Conservation (phyloP, 306 rosid species). For the Sophora flavescens region DNA sequence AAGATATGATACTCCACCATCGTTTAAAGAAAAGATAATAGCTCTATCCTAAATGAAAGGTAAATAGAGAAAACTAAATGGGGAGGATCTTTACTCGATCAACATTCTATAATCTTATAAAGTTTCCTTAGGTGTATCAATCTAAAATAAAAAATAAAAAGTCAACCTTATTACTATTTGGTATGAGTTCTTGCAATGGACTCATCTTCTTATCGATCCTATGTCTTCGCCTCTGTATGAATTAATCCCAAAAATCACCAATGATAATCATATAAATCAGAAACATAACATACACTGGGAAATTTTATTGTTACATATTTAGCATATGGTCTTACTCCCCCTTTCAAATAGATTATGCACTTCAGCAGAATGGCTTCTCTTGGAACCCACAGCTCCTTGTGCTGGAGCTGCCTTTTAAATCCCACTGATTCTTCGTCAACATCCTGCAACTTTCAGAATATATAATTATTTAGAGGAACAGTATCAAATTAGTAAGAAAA, state of each 20-base stretch:
- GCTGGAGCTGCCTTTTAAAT: slow-evolving; percentile 51
- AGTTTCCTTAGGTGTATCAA: slow-evolving; percentile 19
- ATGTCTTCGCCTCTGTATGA: slow-evolving; percentile 77
- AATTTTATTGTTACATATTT: not conserved
- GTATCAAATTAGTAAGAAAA: slow-evolving; percentile 5
- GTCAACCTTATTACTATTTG: slow-evolving; percentile 88
- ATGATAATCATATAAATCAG: slow-evolving; percentile 35
- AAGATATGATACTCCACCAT: no score
- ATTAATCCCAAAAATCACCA: slow-evolving; percentile 39
- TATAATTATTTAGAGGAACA: slow-evolving; percentile 30
- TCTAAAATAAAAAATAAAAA: slow-evolving; percentile 24
- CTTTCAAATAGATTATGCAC: slow-evolving; percentile 96
- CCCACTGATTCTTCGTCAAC: slow-evolving; percentile 73
- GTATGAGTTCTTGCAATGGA: slow-evolving; percentile 86
- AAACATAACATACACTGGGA: slow-evolving; percentile 19
- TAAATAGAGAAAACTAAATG: no score
- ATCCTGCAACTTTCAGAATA: slow-evolving; percentile 57
- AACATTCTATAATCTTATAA: slow-evolving; percentile 17
- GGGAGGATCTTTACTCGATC: no score
- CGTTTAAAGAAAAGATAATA: no score
- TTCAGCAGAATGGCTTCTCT: slow-evolving; percentile 87
- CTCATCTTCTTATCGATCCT: slow-evolving; percentile 95
- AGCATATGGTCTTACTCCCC: slow-evolving; percentile 58
- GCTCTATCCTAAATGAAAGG: no score
- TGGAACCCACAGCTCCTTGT: slow-evolving; percentile 59